A percentile compares a stretch with the other conserved stretches of the same genome.
phyloP scores from a whole-genome alignment of 768 basidiomycete species.

The Phaeotremella fagi region DNA sequence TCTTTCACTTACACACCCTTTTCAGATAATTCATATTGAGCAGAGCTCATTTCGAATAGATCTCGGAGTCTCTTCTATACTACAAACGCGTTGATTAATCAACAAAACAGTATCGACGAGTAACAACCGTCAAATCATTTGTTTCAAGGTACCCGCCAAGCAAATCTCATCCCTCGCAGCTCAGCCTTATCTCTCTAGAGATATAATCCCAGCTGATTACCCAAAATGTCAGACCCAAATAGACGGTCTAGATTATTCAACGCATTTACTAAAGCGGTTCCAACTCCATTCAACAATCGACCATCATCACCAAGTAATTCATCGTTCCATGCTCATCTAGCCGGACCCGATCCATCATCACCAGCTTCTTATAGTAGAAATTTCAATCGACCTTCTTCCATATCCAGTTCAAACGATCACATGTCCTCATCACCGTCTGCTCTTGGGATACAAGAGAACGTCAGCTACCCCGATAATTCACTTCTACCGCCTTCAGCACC shows the following conservation, averaged over 20 bases:
- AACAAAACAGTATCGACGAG: too few relatives aligned
- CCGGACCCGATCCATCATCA: conserved; percentile 1
- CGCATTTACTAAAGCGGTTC: background rate
- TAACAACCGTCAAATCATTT: too few relatives aligned
- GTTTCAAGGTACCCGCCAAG: too few relatives aligned
- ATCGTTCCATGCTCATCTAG: background rate
- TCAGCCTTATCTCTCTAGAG: too few relatives aligned
- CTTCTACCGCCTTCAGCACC: conserved; percentile 4
- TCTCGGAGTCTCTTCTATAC: too few relatives aligned
- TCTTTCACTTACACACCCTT: too few relatives aligned
- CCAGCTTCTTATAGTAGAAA: background rate
- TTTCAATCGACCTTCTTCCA: background rate
- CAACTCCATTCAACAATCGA: background rate
- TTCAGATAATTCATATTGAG: too few relatives aligned
- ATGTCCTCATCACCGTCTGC: background rate
- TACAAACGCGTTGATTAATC: too few relatives aligned
- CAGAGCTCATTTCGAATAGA: too few relatives aligned
- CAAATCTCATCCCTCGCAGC: too few relatives aligned
- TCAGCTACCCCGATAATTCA: conserved; percentile 4
- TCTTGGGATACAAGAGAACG: background rate
- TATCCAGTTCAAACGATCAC: background rate
- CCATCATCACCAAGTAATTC: background rate
- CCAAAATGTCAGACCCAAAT: background rate
- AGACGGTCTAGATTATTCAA: background rate
- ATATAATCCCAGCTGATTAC: background rate